phyloP scores from a whole-genome alignment of 148 eudicot species.

The Rhododendron molle region DNA sequence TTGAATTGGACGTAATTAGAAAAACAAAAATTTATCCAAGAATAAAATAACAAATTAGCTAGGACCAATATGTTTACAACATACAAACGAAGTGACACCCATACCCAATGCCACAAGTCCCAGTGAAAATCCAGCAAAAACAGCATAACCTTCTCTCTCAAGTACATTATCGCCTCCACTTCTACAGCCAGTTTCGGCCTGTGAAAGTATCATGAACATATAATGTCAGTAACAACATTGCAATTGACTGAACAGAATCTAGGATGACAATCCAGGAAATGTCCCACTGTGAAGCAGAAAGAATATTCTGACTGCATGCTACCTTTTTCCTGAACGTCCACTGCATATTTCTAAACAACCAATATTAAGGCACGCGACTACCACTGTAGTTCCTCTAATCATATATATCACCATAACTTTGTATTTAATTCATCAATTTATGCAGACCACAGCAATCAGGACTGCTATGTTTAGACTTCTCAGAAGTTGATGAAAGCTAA shows the following conservation, averaged over 20 bases:
- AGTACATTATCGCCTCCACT: slow-evolving; percentile 99
- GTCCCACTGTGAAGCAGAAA: not conserved
- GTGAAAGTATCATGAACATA: slow-evolving; percentile 14
- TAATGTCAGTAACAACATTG: not conserved
- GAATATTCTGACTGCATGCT: not conserved
- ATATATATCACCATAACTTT: not conserved
- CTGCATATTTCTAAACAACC: not conserved
- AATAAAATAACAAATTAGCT: slow-evolving; percentile 5
- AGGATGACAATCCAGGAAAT: not conserved
- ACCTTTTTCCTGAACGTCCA: not conserved
- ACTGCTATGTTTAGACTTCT: not conserved
- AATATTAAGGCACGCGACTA: not conserved
- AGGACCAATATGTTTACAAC: not conserved
- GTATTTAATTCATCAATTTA: not conserved
- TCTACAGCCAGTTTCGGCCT: slow-evolving; percentile 94
- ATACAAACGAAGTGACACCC: slow-evolving; percentile 7
- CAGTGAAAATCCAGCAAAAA: slow-evolving; percentile 93
- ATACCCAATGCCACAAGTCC: slow-evolving; percentile 97
- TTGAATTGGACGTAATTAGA: slow-evolving; percentile 12
- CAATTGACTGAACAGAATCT: not conserved
- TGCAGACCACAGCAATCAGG: not conserved
- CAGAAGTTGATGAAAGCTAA: not conserved
- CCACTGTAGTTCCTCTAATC: not conserved
- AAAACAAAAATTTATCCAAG: not conserved
- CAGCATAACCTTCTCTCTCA: slow-evolving; percentile 96